These are phyloP conservation scores for Mycena vulgaris DNA, from an alignment of 768 basidiomycete genomes.

Conservation along the genomic window DNA sequence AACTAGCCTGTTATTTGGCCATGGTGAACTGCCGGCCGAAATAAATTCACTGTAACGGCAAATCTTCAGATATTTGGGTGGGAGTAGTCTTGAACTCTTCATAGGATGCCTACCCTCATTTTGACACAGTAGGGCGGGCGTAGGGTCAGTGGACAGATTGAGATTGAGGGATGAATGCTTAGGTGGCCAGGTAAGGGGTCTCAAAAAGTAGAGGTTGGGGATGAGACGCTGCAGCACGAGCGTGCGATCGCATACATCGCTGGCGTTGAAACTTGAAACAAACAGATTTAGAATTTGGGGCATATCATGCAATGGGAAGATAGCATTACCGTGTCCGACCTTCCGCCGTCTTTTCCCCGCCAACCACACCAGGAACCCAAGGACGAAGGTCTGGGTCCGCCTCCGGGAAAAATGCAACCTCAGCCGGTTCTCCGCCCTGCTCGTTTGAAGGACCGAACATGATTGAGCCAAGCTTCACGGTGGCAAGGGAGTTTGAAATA, in stretches of 20 bases:
- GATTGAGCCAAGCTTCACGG: conserved; percentile 22
- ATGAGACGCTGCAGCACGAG: conserved; percentile 11
- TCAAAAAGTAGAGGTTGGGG: conserved; percentile 14
- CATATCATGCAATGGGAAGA: conserved; percentile 17
- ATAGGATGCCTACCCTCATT: too few relatives aligned
- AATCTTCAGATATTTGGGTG: too few relatives aligned
- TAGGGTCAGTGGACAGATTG: too few relatives aligned
- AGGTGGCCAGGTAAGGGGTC: too few relatives aligned
- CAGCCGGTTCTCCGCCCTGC: conserved; percentile 17
- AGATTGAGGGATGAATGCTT: too few relatives aligned
- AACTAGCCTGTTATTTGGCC: too few relatives aligned
- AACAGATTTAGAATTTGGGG: conserved; percentile 19
- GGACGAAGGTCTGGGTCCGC: conserved; percentile 12
- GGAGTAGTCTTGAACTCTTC: too few relatives aligned
- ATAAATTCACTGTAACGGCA: too few relatives aligned
- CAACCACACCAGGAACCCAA: conserved; percentile 14
- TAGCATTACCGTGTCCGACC: background rate
- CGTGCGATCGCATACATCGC: conserved; percentile 22
- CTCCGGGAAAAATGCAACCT: conserved; percentile 20
- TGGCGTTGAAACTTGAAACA: conserved; percentile 20
- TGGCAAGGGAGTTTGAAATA: conserved; percentile 17
- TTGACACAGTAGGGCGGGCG: too few relatives aligned
- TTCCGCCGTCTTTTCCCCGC: conserved; percentile 6
- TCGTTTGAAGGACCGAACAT: conserved; percentile 20
- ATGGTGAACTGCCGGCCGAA: too few relatives aligned